Base-by-base conservation (phyloP, 768 basidiomycete genomes). In the Panellus pusillus region DNA sequence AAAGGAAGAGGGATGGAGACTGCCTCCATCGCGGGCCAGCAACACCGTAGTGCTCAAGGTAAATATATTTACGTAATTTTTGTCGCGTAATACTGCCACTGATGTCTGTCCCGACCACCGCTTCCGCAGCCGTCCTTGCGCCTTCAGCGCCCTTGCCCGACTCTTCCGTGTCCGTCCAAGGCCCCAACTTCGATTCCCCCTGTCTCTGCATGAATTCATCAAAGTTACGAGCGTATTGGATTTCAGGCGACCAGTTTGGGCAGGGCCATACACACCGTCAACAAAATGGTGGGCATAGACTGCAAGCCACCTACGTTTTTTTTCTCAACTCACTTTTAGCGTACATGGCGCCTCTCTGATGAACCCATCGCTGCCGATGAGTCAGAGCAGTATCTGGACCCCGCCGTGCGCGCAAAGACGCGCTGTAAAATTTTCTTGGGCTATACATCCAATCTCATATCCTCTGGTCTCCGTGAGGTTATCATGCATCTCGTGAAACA, bases 401-500 rank as follows among this genome's bases (percentile, higher is more conserved):
- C 81, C 8, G 72, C 79, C 51, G 74, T 87, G 48, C 85, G 88
- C 58, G 81, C 81, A 29, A 77, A 78, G 63, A 93, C 81, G 41
- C 86, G 85, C 55, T 97, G 86, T 72, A 87, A 86, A 58, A 79
- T 98, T 66, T 97, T 99, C 69, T 85, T 99, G 38, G 97, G 97
- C 36, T 99, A 97, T 72, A 99, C 97, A 11, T 98, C 95, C 44
- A 99, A 99, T 72, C 82, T 99, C 41, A 96, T 99, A 65, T 98
- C 97, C 2, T 98, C 97, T 9, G 97, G 97, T 9, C 76, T 99
- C 38, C 86, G 97, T 32, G 97, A 99, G 71, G 77, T 98, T 42
- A 89, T 99, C 60, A 77, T 88, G 19, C 84, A 94, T 70, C 86
- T 99, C 37, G 95, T 93, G 29, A 94, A 98, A 70, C 86, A 98